Conservation (phyloP, 208 protist species). For the Leishmania lainsoni region DNA sequence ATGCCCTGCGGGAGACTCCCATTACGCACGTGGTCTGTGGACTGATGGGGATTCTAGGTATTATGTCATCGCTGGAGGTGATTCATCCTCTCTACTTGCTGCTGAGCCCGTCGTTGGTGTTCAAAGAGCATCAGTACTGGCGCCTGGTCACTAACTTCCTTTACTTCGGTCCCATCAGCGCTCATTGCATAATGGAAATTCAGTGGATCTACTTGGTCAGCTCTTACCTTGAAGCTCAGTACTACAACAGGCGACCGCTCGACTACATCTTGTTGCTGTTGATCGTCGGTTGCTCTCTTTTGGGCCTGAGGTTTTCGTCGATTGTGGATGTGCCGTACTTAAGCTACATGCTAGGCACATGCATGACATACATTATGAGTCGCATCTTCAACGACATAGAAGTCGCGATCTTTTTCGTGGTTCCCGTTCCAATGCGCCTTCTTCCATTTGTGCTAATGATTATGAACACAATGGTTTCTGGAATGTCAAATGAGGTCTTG, state of each 20-base stretch:
- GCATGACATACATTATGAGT: constrained; percentile 79
- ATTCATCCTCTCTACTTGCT: constrained; percentile 74
- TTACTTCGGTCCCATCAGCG: constrained; percentile 61
- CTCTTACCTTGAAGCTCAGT: constrained; percentile 60
- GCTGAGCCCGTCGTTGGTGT: constrained; percentile 68
- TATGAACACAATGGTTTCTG: constrained; percentile 34
- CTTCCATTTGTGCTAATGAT: constrained; percentile 61
- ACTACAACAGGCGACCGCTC: constrained; percentile 56
- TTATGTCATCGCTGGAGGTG: constrained; percentile 43
- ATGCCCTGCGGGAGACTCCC: constrained; percentile 28
- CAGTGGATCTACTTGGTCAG: constrained; percentile 74
- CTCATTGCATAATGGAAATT: constrained; percentile 57
- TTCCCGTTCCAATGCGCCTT: constrained; percentile 55
- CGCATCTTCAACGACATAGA: constrained; percentile 61
- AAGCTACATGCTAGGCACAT: constrained; percentile 49
- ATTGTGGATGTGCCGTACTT: constrained; percentile 65
- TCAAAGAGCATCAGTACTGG: constrained; percentile 87
- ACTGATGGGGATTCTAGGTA: constrained; percentile 47
- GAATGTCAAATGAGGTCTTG: constrained; percentile 44
- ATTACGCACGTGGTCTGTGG: constrained; percentile 28
- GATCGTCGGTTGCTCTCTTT: constrained; percentile 40
- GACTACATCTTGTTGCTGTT: constrained; percentile 79
- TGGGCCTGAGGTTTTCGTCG: constrained; percentile 44
- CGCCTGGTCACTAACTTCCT: constrained; percentile 76
- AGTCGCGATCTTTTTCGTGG: constrained; percentile 51